phyloP scores from a whole-genome alignment of 306 rosid genomes.

The Notholithocarpus densiflorus region DNA sequence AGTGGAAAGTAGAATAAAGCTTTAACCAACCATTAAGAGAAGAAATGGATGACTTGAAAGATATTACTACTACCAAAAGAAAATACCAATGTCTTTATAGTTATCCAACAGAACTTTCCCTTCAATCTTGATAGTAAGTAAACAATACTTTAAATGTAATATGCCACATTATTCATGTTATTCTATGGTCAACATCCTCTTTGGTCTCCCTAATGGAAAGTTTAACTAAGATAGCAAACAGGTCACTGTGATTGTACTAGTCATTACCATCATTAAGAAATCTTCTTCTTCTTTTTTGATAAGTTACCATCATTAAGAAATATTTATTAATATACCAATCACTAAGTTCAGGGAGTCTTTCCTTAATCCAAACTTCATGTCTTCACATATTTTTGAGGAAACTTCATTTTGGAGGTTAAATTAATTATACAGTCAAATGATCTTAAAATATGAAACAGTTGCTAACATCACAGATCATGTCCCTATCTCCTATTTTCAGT shows the following conservation, averaged over 20 bases:
- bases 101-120: neutral
- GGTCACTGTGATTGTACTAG: neutral
- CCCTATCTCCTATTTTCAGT: slow-evolving; percentile 5
- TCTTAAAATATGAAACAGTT: neutral
- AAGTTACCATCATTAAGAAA: too few species aligned
- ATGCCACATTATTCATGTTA: neutral
- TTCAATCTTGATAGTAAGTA: neutral
- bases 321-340: neutral
- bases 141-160: neutral
- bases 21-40: neutral
- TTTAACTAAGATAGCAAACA: neutral
- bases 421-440: neutral
- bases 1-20: neutral
- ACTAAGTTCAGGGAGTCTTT: neutral
- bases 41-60: neutral
- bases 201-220: neutral
- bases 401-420: neutral
- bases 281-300: too few species aligned
- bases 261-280: neutral
- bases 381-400: neutral
- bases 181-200: neutral
- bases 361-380: neutral
- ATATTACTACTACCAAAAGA: neutral
- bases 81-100: neutral
- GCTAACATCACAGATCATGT: neutral